These are phyloP conservation scores for Mitragyna speciosa DNA, from an alignment of 257 asterid species.

Conservation along the genomic window DNA sequence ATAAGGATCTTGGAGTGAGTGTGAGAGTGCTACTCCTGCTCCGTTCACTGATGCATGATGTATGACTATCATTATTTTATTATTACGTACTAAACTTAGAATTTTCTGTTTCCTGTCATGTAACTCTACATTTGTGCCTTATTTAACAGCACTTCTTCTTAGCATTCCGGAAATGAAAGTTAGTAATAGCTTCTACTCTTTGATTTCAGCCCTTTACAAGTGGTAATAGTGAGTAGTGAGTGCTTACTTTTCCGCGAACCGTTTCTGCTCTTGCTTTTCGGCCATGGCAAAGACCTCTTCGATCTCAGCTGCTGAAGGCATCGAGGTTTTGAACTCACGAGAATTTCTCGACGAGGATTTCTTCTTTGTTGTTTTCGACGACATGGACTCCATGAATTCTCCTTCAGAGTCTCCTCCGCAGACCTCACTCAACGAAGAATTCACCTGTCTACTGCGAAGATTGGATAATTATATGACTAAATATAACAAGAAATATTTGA, in stretches of 20 bases:
- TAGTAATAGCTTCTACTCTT: neutral
- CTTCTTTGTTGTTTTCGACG: constrained; percentile 20
- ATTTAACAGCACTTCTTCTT: neutral
- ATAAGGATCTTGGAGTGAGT: neutral
- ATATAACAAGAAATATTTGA: no score
- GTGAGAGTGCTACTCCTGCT: neutral
- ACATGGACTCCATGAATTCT: constrained; percentile 32
- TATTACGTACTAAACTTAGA: neutral
- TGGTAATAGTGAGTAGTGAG: neutral
- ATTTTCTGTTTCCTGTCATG: constrained; percentile 6
- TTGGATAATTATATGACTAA: neutral
- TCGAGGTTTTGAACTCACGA: constrained; percentile 2
- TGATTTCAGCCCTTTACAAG: neutral
- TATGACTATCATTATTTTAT: neutral
- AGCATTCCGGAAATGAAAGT: neutral
- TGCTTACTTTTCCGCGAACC: constrained; percentile 74
- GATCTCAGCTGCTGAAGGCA: constrained; percentile 66
- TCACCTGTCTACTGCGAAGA: constrained; percentile 45
- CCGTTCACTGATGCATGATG: neutral
- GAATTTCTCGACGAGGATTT: constrained; percentile 26
- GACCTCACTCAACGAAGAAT: constrained; percentile 42
- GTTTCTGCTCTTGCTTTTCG: constrained; percentile 68
- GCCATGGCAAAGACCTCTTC: constrained; percentile 76
- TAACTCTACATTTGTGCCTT: neutral
- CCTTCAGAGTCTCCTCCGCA: constrained; percentile 47